Base-by-base conservation (phyloP, 2,329 filamentous ascomycete species). In the Colletotrichum navitas region DNA sequence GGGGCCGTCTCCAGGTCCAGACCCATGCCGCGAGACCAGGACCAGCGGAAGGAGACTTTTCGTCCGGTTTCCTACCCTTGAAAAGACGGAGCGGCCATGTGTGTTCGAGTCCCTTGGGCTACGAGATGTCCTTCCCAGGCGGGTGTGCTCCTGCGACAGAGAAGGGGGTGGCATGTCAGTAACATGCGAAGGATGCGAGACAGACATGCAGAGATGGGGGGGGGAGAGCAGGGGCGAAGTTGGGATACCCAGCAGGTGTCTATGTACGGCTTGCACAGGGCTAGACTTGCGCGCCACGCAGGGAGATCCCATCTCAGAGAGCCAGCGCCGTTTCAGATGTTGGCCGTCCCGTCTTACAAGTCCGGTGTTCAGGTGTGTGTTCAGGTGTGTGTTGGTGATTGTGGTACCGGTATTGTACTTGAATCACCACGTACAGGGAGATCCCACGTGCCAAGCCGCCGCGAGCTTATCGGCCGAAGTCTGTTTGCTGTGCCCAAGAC, bases 301-400 rank as follows among this genome's bases (percentile, higher is more conserved):
- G 69, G 65, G 69, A 71, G 69, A 64, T 64, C 69, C 65, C 64
- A 63, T 71, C 65, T 39, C 59, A 45, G 52, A 63, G 21, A 54
- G 59, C 59, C 69, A 64, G 54, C 62, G 65, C 54, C 61, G 69
- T 71, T 71, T 71, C 69, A 71, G 43, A 59, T 58, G 68, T 64
- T 71, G 65, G 59, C 54, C 39, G 59, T 60, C 59, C 51, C 54
- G 59, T 71, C 56, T 45, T 68, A 34, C 64, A 59, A n/a, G 58
- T 61, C 36, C 34, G 12, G 21, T 26, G 54, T 26, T 21, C 36
- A 36, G 34, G 32, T 56, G 54, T n/a, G 51, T 29, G 36, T 41
- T 3, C 18, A 21, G 52, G 21, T 34, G 36, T 29, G 14, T 36
- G 32, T 21, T 36, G 29, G 3, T 47, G 11, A 21, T 18, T 34